Conservation (phyloP, 108 stramenopile genomes). For the Fragilariopsis cylindrus region DNA sequence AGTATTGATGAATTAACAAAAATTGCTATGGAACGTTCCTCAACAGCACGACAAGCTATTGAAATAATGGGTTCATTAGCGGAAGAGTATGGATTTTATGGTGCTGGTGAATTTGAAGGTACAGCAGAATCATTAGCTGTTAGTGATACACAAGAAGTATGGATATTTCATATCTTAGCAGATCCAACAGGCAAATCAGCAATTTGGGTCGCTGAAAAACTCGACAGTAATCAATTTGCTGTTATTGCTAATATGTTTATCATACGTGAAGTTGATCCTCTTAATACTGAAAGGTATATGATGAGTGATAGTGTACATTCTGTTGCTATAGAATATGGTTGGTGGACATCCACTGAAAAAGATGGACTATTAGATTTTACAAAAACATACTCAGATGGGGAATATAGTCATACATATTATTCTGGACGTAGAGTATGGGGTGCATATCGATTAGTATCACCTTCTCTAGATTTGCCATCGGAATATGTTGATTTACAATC, state of each 20-base stretch:
- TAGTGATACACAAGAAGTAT: conserved; percentile 65
- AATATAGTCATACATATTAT: conserved; percentile 58
- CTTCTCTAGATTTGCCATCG: conserved; percentile 29
- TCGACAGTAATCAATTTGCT: conserved; percentile 68
- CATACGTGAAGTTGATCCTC: conserved; percentile 58
- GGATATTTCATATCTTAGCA: conserved; percentile 84
- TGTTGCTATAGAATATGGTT: conserved; percentile 60
- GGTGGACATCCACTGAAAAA: conserved; percentile 27
- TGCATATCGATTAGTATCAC: conserved; percentile 33
- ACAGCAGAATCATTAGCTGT: conserved; percentile 74
- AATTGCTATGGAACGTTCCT: conserved; percentile 76
- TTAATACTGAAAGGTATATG: conserved; percentile 65
- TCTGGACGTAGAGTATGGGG: conserved; percentile 49
- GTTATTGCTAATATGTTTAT: conserved; percentile 84
- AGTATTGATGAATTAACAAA: conserved; percentile 71
- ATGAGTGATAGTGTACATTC: conserved; percentile 61
- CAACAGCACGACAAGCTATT: conserved; percentile 69
- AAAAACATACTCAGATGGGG: conserved; percentile 49
- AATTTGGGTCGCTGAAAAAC: conserved; percentile 84
- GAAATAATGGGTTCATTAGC: conserved; percentile 83
- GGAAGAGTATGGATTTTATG: conserved; percentile 81
- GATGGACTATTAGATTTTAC: conserved; percentile 51
- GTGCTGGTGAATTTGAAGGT: conserved; percentile 65
- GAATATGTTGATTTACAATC: conserved; percentile 51
- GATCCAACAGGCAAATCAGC: conserved; percentile 77